These are phyloP conservation scores for Penicillium canescens DNA, from an alignment of 495 filamentous ascomycete genomes.

Conservation along the genomic window DNA sequence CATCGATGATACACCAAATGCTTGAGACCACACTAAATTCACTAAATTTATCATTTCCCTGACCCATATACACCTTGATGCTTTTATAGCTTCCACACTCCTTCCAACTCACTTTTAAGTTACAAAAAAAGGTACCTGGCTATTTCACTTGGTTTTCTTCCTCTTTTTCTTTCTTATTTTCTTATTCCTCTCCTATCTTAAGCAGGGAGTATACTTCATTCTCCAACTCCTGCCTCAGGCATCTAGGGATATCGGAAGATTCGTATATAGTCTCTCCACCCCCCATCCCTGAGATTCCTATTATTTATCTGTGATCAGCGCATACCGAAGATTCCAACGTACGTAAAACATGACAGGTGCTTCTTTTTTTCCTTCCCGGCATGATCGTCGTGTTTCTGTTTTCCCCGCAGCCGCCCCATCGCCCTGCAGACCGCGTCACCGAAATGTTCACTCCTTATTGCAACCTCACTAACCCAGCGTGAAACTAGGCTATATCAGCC, in stretches of 20 bases:
- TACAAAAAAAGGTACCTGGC: too few relatives aligned
- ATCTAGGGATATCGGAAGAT: slow-evolving; percentile 17
- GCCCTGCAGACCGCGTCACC: slow-evolving; percentile 38
- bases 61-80: too few relatives aligned
- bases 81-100: too few relatives aligned
- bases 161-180: slow-evolving; percentile 4
- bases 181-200: slow-evolving; percentile 9
- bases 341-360: slow-evolving; percentile 18
- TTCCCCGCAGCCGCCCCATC: slow-evolving; percentile 18
- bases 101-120: too few relatives aligned
- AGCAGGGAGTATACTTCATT: slow-evolving; percentile 11
- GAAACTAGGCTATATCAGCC: slow-evolving; percentile 13
- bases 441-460: slow-evolving; percentile 21
- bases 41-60: too few relatives aligned
- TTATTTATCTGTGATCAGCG: slow-evolving; percentile 1
- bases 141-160: not conserved
- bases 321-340: slow-evolving; percentile 20
- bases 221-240: slow-evolving; percentile 4
- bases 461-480: slow-evolving; percentile 18
- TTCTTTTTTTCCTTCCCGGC: slow-evolving; percentile 19
- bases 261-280: slow-evolving; percentile 8
- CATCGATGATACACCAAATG: too few relatives aligned
- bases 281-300: slow-evolving; percentile 3
- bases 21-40: too few relatives aligned
- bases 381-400: slow-evolving; percentile 28